Percentiles rank a stretch among this genome's conserved stretches.
Evolutionary conservation across 257 asterid genomes (phyloP).

Genomic region (Solanum megistacrolobum): DNA sequence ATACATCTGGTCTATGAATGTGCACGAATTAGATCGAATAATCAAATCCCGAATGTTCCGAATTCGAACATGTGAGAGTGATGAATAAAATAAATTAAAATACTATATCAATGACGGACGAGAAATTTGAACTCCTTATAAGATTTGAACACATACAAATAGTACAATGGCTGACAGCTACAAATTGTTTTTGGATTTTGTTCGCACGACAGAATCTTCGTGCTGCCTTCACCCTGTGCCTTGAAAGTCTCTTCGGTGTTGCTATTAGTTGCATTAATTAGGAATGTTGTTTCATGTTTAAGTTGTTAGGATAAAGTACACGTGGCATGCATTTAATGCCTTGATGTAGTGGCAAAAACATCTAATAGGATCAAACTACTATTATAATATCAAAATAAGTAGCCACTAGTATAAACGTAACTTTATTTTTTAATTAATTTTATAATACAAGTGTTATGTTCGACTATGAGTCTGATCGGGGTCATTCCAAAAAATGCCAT

Average conservation of each 20-base stretch:
- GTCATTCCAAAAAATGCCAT: too few relatives aligned
- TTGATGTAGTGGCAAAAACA: neutral
- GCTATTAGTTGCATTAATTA: neutral
- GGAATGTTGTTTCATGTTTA: neutral
- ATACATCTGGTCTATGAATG: neutral
- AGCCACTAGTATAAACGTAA: too few relatives aligned
- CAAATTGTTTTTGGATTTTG: conserved; percentile 16
- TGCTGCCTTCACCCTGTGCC: neutral
- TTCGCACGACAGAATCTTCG: conserved; percentile 36
- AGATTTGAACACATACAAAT: neutral
- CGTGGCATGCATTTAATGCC: neutral
- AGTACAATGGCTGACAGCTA: conserved; percentile 27
- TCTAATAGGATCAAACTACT: neutral
- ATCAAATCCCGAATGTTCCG: accelerated
- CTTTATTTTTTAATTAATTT: too few relatives aligned
- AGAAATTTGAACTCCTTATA: neutral
- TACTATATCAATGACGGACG: accelerated
- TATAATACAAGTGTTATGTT: too few relatives aligned
- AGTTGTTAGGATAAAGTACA: neutral
- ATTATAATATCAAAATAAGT: neutral
- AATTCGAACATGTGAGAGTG: accelerated
- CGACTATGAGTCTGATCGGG: too few relatives aligned
- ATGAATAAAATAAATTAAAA: too few relatives aligned
- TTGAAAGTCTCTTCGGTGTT: neutral
- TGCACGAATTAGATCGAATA: neutral